A percentile compares a stretch with the other conserved stretches of the same genome.
Conservation (phyloP, 2,329 filamentous ascomycete genomes). For the Cordyceps javanica region DNA sequence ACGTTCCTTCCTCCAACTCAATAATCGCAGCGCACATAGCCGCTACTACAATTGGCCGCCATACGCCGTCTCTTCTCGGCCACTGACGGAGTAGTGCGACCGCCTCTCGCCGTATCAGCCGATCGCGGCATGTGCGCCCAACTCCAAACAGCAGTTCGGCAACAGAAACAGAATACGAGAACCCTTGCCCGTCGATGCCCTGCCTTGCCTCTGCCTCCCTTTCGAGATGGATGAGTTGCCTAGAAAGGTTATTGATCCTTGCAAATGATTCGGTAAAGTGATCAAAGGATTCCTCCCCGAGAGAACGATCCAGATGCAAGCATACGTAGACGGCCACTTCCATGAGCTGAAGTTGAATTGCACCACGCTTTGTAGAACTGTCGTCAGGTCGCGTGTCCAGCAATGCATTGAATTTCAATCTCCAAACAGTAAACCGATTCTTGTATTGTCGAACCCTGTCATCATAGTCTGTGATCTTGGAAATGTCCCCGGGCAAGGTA, state of each 20-base stretch:
- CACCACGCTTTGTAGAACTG: background rate
- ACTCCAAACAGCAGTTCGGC: conserved; percentile 6
- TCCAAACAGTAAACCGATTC: background rate
- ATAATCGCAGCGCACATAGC: conserved; percentile 8
- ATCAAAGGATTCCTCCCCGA: conserved; percentile 3
- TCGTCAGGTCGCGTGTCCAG: background rate
- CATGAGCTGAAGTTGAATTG: conserved; percentile 5
- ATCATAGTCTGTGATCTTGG: background rate
- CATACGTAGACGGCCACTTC: conserved; percentile 4
- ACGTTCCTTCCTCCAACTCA: conserved; percentile 1
- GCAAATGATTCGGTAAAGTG: background rate
- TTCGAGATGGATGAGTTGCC: conserved; percentile 5
- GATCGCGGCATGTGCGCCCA: conserved; percentile 2
- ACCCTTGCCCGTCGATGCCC: conserved; percentile 6
- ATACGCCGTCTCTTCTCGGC: conserved; percentile 5
- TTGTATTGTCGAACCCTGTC: background rate
- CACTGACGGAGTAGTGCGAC: conserved; percentile 3
- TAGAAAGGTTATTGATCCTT: background rate
- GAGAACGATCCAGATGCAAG: background rate
- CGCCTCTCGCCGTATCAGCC: background rate
- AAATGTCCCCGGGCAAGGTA: conserved; percentile 3
- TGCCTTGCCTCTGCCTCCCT: background rate
- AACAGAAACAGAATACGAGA: conserved; percentile 4
- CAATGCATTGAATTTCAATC: background rate
- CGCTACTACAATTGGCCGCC: background rate